These are phyloP conservation scores for Macrocystidia cucumis DNA, from an alignment of 1,284 basidiomycete species.

Conservation along the genomic window DNA sequence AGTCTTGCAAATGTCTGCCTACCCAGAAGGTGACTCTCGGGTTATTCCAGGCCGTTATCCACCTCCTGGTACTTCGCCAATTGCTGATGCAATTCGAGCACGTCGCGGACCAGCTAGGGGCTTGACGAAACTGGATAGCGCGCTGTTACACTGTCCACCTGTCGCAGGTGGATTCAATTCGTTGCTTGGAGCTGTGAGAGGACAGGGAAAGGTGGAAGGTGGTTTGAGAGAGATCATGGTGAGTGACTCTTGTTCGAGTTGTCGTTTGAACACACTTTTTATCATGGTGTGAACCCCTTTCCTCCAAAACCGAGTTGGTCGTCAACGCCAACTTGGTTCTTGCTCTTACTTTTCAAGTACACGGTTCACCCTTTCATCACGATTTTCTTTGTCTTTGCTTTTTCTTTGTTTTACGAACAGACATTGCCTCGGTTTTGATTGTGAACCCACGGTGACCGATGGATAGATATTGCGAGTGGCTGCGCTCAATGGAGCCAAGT, in stretches of 20 bases:
- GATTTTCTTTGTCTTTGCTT: too few relatives aligned
- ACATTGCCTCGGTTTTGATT: too few relatives aligned
- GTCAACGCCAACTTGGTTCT: too few relatives aligned
- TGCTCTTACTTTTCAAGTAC: too few relatives aligned
- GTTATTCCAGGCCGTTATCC: slow-evolving; percentile 36
- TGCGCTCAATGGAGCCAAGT: slow-evolving; percentile 40
- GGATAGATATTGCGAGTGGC: slow-evolving; percentile 44
- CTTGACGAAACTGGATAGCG: slow-evolving; percentile 37
- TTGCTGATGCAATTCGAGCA: slow-evolving; percentile 37
- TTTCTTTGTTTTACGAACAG: too few relatives aligned
- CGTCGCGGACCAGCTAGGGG: slow-evolving; percentile 34
- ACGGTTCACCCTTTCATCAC: too few relatives aligned
- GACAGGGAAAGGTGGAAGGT: slow-evolving; percentile 35
- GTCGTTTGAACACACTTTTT: not conserved
- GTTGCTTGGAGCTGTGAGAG: slow-evolving; percentile 40
- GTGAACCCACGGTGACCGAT: too few relatives aligned
- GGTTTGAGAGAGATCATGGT: slow-evolving; percentile 47
- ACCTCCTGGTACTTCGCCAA: slow-evolving; percentile 25
- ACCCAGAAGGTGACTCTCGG: too few relatives aligned
- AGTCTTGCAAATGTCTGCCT: too few relatives aligned
- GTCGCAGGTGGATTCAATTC: slow-evolving; percentile 45
- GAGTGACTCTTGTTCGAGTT: slow-evolving; percentile 9
- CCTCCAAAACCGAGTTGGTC: too few relatives aligned
- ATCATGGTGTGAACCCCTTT: not conserved
- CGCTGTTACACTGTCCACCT: slow-evolving; percentile 38